Evolutionary conservation across 345 rosid species (phyloP), one percentile per base, ranked within the genome.

Genomic region (Clarkia xantiana): DNA sequence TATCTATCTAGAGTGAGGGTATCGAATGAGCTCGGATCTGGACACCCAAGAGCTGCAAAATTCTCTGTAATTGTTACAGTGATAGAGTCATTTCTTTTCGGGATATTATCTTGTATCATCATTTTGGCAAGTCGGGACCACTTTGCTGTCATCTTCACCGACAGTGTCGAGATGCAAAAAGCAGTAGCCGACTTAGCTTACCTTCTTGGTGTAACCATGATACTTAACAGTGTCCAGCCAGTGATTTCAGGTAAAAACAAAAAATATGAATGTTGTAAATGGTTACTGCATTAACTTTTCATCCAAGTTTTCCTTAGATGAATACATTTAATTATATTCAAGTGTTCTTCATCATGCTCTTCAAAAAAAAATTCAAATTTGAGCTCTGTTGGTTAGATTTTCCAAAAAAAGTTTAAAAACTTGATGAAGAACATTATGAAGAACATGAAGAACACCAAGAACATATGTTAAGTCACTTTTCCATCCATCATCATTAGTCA

Each of bases 21-120:
- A 20, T 76, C 97, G 0, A 89, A 89, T 47, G 97, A 82, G 74
- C 84, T 89, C 9, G 97, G 97, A 66, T 89, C 95, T 13, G 68
- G 49, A 57, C 85, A 78, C 61, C 87, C 95, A 4, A 69, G 94
- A 76, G 95, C 95, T 6, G 82, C 90, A 11, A 82, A 80, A 54
- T 85, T 82, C 71, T 72, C 86, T 0, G 87, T 80, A 13, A 42
- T 82, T 0, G 64, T 80, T 36, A 77, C 82, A 1, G 72, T 76
- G 18, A 1, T 66, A 0, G 65, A 89, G 60, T 85, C 95, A 9
- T 70, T 78, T 20, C 10, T 73, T 3, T 78, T 89, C 20, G 97
- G 94, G n/a, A 20, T 80, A 9, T 1, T 66, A 15, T 75, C 64
- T 17, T 90, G 81, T 5, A 13, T 57, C 10, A 18, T 71, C 12